phyloP scores from a whole-genome alignment of 108 stramenopile genomes.

The Epithemia pelagica region DNA sequence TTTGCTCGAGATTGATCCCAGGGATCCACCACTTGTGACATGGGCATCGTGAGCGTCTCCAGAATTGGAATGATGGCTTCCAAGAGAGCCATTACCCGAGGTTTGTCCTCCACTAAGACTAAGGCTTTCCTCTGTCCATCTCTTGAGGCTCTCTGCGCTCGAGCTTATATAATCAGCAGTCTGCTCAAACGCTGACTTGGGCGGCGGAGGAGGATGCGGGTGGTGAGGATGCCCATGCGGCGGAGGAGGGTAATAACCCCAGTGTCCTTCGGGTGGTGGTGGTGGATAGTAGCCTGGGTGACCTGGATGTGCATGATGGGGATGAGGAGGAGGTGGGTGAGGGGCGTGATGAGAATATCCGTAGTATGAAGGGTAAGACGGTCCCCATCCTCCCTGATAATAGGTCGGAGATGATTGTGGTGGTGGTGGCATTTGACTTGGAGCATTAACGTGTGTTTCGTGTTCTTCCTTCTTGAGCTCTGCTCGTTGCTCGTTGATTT shows the following conservation, averaged over 20 bases:
- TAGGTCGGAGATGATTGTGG: conserved; percentile 10
- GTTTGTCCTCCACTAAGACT: neutral
- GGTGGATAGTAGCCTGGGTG: neutral
- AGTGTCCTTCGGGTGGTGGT: neutral
- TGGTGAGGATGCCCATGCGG: conserved; percentile 5
- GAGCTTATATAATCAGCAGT: conserved; percentile 6
- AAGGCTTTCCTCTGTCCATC: conserved; percentile 1
- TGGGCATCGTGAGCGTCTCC: neutral
- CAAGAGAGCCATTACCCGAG: neutral
- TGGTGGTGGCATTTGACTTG: conserved; percentile 3
- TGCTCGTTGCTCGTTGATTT: conserved; percentile 43
- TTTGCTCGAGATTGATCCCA: conserved; percentile 3
- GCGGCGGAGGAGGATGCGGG: conserved; percentile 7
- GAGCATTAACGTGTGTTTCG: neutral
- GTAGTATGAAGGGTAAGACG: conserved; percentile 7
- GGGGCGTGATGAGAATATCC: conserved; percentile 10
- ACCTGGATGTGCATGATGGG: neutral
- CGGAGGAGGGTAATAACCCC: conserved; percentile 6
- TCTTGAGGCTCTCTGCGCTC: conserved; percentile 1
- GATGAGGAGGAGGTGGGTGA: conserved; percentile 9
- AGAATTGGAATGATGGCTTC: neutral
- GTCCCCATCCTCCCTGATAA: conserved; percentile 7
- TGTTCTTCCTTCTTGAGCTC: conserved; percentile 32
- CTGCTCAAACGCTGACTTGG: conserved; percentile 4
- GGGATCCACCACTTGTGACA: neutral